These are phyloP conservation scores for Alternaria metachromatica DNA, from an alignment of 2,329 filamentous ascomycete genomes.

Conservation along the genomic window DNA sequence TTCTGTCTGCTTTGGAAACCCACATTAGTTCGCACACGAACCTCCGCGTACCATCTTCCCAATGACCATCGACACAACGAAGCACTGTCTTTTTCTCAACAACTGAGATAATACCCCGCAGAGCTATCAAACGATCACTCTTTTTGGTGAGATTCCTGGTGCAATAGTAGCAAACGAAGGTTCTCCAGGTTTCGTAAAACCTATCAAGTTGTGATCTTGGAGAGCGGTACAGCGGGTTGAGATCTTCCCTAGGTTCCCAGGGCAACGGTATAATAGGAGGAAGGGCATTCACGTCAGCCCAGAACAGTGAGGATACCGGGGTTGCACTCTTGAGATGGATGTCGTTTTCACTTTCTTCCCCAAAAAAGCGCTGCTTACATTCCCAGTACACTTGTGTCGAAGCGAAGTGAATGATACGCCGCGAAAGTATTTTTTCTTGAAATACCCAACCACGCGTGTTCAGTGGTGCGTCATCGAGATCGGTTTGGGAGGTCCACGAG, in stretches of 20 bases:
- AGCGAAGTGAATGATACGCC: neutral
- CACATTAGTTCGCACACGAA: neutral
- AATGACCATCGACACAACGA: neutral
- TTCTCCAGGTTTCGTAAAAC: neutral
- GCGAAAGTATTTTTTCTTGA: neutral
- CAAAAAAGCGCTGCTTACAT: neutral
- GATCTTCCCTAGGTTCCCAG: too few species aligned
- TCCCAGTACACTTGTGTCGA: neutral
- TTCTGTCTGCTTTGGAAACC: neutral
- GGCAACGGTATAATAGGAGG: too few species aligned
- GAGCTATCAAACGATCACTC: neutral
- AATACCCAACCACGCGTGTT: neutral
- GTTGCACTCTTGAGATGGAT: fast-evolving
- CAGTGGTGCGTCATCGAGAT: neutral
- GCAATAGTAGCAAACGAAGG: too few species aligned
- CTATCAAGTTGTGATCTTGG: too few species aligned
- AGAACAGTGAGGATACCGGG: too few species aligned
- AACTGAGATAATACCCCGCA: neutral
- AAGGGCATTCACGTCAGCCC: too few species aligned
- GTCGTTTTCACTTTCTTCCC: neutral
- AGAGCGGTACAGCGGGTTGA: too few species aligned
- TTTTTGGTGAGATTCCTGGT: neutral
- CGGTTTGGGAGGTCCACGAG: fast-evolving
- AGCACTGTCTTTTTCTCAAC: neutral
- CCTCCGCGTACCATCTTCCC: fast-evolving